Percentiles rank a stretch among this genome's conserved stretches.
phyloP scores from a whole-genome alignment of 2,329 filamentous ascomycete species.

The Trichoderma aggressivum region DNA sequence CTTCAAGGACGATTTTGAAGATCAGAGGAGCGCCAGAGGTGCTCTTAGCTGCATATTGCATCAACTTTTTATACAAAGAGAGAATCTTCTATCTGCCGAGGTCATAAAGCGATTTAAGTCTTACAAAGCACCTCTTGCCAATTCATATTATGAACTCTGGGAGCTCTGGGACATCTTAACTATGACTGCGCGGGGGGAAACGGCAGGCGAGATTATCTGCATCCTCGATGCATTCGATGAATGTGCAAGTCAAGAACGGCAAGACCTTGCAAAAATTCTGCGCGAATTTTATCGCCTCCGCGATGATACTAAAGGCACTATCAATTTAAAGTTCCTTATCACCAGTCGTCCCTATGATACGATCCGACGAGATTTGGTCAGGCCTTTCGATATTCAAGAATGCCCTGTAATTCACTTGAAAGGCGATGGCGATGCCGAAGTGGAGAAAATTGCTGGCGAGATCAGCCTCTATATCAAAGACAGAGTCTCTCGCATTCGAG shows the following conservation, averaged over 20 bases:
- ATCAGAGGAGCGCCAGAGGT: conserved; percentile 29
- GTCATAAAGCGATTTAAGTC: background rate
- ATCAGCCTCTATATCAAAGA: conserved; percentile 31
- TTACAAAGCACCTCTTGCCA: background rate
- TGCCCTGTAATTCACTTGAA: conserved; percentile 23
- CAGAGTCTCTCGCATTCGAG: conserved; percentile 12
- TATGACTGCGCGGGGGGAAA: background rate
- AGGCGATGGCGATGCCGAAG: conserved; percentile 28
- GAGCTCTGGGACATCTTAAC: background rate
- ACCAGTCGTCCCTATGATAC: conserved; percentile 31
- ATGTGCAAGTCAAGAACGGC: conserved; percentile 23
- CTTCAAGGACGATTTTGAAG: conserved; percentile 41
- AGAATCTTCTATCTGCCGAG: background rate
- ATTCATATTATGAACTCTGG: conserved; percentile 19
- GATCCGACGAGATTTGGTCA: conserved; percentile 23
- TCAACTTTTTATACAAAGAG: conserved; percentile 34
- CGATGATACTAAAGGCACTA: background rate
- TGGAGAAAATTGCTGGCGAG: conserved; percentile 28
- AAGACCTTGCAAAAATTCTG: conserved; percentile 23
- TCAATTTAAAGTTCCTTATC: conserved; percentile 32
- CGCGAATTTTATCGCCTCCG: conserved; percentile 14
- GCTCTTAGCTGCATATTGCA: conserved; percentile 37
- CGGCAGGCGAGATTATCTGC: conserved; percentile 31
- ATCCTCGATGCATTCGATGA: conserved; percentile 42
- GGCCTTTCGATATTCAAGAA: background rate